Percentiles rank a stretch among this genome's conserved stretches.
phyloP scores from a whole-genome alignment of 176 grass and related monocot species.

The Melocanna baccifera region DNA sequence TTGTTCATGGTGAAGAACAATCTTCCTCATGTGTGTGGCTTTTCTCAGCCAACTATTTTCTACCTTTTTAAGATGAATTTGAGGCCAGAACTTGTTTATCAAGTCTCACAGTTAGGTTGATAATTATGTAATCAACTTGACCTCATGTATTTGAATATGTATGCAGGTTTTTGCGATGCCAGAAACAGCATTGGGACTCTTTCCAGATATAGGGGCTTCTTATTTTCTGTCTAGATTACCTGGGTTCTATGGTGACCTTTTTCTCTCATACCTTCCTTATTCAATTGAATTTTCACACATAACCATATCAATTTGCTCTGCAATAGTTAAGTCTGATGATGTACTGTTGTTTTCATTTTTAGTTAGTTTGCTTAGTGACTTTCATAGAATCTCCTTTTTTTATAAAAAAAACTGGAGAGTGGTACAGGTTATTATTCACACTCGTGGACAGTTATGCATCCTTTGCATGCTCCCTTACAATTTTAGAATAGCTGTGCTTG shows the following conservation, averaged over 20 bases:
- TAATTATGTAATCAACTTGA: not conserved
- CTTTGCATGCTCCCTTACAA: not conserved
- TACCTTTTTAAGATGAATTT: not conserved
- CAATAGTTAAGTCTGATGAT: not conserved
- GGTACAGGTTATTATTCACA: conserved; percentile 16
- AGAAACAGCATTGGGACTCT: conserved; percentile 83
- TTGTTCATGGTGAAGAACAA: not conserved
- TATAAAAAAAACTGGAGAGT: not conserved
- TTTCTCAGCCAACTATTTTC: conserved; percentile 2
- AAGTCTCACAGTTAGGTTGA: not conserved
- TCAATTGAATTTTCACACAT: conserved; percentile 12
- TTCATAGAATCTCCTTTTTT: not conserved
- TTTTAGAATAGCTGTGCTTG: not conserved
- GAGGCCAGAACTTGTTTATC: not conserved
- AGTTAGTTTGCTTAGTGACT: not conserved
- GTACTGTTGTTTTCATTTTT: not conserved
- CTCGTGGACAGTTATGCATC: not conserved
- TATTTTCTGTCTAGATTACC: conserved; percentile 87
- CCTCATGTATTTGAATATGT: conserved; percentile 18
- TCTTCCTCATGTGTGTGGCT: not conserved
- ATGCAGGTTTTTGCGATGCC: conserved; percentile 96
- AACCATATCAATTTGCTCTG: conserved; percentile 3
- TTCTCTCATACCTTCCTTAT: conserved; percentile 26
- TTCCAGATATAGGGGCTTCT: conserved; percentile 94
- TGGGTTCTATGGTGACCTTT: conserved; percentile 73